Evolutionary conservation across 208 protist species (phyloP).

Genomic region (Acanthamoeba triangularis): DNA sequence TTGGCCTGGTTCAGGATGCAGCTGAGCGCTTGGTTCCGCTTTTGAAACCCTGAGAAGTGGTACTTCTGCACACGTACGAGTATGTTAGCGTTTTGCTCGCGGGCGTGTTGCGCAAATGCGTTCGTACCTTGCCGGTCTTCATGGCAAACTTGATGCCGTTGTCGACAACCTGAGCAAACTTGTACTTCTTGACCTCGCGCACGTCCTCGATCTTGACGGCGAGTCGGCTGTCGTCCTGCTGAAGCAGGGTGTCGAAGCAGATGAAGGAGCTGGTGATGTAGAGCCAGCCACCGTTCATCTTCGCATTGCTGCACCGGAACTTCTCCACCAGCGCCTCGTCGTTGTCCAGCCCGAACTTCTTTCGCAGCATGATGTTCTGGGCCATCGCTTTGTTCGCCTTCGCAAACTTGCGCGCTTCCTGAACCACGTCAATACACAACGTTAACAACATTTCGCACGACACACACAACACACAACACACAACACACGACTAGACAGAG

Average conservation of each 20-base stretch:
- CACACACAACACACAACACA: not conserved
- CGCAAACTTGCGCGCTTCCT: conserved; percentile 60
- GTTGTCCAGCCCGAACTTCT: conserved; percentile 10
- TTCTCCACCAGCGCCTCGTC: conserved; percentile 45
- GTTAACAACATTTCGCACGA: not conserved
- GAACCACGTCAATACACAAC: not conserved
- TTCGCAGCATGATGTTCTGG: conserved; percentile 31
- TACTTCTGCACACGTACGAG: conserved; percentile 9
- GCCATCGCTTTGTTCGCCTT: conserved; percentile 3
- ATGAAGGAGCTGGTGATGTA: conserved; percentile 54
- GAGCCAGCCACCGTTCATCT: conserved; percentile 65
- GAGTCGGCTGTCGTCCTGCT: not conserved
- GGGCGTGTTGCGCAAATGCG: too few relatives aligned
- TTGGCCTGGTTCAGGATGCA: conserved; percentile 34
- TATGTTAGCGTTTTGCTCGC: too few relatives aligned
- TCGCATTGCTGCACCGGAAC: conserved; percentile 26
- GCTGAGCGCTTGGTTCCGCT: not conserved
- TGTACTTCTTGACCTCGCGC: conserved; percentile 48
- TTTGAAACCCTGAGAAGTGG: conserved; percentile 39
- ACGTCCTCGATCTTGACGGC: conserved; percentile 41
- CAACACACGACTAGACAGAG: not conserved
- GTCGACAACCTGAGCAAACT: conserved; percentile 55
- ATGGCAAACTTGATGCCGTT: conserved; percentile 63
- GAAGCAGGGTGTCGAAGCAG: conserved; percentile 50
- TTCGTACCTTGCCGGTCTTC: conserved; percentile 60